A percentile compares a stretch with the other conserved stretches of the same genome.
phyloP scores from a whole-genome alignment of 106 monocot species.

The Triglochin maritima region DNA sequence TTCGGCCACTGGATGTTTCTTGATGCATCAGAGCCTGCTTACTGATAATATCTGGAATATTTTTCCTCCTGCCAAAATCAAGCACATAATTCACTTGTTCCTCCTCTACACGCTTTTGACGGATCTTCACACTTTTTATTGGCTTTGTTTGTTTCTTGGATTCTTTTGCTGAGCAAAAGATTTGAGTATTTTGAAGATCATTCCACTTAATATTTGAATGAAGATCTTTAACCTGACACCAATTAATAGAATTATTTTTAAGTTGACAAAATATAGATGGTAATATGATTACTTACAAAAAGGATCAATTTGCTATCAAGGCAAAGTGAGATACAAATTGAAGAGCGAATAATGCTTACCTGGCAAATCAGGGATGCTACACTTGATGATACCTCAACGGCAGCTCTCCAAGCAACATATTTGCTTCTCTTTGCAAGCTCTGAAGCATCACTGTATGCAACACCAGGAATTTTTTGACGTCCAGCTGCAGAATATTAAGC shows the following conservation, averaged over 20 bases:
- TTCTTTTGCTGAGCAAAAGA: constrained; percentile 40
- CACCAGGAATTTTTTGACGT: constrained; percentile 52
- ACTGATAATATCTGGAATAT: constrained; percentile 54
- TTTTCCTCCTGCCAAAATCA: constrained; percentile 83
- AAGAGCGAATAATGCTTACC: constrained; percentile 26
- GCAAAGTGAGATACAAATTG: no score
- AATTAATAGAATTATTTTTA: neutral
- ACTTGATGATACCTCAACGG: constrained; percentile 80
- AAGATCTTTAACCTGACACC: constrained; percentile 76
- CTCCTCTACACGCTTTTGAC: constrained; percentile 55
- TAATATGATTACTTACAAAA: neutral
- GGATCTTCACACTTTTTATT: constrained; percentile 57
- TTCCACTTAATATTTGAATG: constrained; percentile 72
- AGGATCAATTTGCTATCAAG: neutral
- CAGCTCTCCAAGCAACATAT: constrained; percentile 71
- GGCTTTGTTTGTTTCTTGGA: constrained; percentile 34
- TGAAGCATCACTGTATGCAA: constrained; percentile 66
- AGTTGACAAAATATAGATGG: neutral
- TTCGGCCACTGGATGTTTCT: constrained; percentile 54
- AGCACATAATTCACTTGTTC: constrained; percentile 63
- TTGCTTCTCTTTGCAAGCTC: constrained; percentile 74
- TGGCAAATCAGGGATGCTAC: constrained; percentile 53
- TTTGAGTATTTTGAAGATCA: constrained; percentile 45
- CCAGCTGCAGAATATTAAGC: constrained; percentile 61
- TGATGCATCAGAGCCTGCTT: constrained; percentile 65